Evolutionary conservation across 306 rosid genomes (phyloP).

Genomic region (Dalbergia cochinchinensis): DNA sequence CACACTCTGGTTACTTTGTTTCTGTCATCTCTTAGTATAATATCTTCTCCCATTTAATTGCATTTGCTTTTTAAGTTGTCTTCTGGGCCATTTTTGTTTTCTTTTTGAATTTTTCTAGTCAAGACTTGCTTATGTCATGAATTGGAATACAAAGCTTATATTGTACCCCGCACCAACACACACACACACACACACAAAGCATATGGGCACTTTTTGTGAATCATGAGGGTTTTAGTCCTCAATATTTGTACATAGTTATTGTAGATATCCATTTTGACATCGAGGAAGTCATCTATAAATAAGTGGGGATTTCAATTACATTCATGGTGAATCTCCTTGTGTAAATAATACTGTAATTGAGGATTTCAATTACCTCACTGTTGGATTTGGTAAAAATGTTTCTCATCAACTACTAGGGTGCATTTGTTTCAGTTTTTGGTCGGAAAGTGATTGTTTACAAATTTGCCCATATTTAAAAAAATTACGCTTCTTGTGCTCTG

Average conservation of each 20-base stretch:
- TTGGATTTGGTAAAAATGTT: too few relatives aligned
- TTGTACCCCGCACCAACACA: background rate
- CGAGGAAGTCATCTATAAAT: too few relatives aligned
- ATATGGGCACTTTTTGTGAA: slow-evolving; percentile 9
- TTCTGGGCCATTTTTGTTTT: background rate
- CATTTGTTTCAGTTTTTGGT: too few relatives aligned
- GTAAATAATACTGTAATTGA: too few relatives aligned
- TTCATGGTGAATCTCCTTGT: too few relatives aligned
- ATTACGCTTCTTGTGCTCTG: background rate
- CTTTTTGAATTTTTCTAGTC: background rate
- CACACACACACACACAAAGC: background rate
- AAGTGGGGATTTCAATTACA: too few relatives aligned
- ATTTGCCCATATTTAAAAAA: too few relatives aligned
- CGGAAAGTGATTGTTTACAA: too few relatives aligned
- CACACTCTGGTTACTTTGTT: slow-evolving; percentile 21
- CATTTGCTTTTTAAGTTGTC: background rate
- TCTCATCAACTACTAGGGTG: too few relatives aligned
- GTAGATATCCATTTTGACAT: too few relatives aligned
- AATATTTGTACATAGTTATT: too few relatives aligned
- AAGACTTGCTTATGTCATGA: slow-evolving; percentile 22
- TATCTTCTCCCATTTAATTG: slow-evolving; percentile 6
- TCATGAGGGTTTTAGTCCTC: background rate
- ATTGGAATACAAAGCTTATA: slow-evolving; percentile 20
- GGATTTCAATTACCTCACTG: too few relatives aligned
- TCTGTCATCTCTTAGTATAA: slow-evolving; percentile 13